phyloP scores from a whole-genome alignment of 306 rosid species.

The Cicer chorassanicum region DNA sequence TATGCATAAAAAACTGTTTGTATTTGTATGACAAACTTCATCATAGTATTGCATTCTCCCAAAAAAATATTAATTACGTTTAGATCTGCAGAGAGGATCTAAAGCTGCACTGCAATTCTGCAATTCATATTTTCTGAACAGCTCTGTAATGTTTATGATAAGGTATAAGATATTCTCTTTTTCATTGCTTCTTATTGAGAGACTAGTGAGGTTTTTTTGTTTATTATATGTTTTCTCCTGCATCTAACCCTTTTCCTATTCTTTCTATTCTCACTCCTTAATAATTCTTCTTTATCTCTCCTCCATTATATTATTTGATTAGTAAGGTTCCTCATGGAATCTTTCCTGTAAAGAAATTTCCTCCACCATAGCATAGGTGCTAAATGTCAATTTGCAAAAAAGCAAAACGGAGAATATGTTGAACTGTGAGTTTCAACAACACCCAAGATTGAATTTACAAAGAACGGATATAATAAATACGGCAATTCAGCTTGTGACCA shows the following conservation, averaged over 20 bases:
- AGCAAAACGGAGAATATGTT: not conserved
- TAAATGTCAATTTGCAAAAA: not conserved
- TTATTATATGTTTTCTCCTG: slow-evolving; percentile 18
- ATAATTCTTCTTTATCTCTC: not conserved
- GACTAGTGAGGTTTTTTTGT: slow-evolving; percentile 13
- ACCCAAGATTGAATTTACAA: not conserved
- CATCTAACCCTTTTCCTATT: not conserved
- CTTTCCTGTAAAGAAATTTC: not conserved
- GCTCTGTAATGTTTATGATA: slow-evolving; percentile 92
- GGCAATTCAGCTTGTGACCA: not conserved
- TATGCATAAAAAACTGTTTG: not conserved
- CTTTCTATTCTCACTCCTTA: slow-evolving; percentile 8
- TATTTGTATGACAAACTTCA: slow-evolving; percentile 2
- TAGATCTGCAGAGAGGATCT: slow-evolving; percentile 73
- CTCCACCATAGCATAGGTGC: not conserved
- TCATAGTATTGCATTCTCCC: slow-evolving; percentile 23
- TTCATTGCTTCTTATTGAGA: slow-evolving; percentile 34
- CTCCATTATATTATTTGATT: not conserved
- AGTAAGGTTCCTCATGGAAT: not conserved
- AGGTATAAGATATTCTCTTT: slow-evolving; percentile 78
- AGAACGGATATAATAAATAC: not conserved
- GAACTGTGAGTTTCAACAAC: not conserved
- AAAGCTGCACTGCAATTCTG: slow-evolving; percentile 86
- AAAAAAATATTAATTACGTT: slow-evolving; percentile 25
- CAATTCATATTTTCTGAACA: slow-evolving; percentile 75